Evolutionary conservation across 176 grass and related monocot genomes (phyloP), one percentile per base, ranked within the genome.

Genomic region (Lolium multiflorum): DNA sequence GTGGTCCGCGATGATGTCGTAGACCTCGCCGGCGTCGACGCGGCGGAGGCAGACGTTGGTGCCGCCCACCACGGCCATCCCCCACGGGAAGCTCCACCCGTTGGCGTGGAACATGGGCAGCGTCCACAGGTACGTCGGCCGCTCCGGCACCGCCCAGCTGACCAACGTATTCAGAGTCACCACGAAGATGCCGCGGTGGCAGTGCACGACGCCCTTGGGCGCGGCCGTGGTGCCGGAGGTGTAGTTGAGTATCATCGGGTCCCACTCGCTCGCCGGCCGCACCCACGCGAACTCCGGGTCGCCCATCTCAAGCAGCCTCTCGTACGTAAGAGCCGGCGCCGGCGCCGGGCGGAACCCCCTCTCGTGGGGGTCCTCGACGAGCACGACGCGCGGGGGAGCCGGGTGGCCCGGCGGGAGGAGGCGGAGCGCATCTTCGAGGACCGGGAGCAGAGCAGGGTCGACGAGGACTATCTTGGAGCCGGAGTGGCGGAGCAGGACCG

Each of bases 61-160:
- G 61, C 93, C 96, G 47, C 93, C 96, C 3, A 89, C 81, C n/a
- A 20, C 88, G 18, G 96, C 89, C 87, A 98, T 78, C 12, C 96
- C 93, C 96, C 96, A 98, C 0, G 96, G 88, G 68, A 89, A 98
- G 81, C 88, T 92, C 96, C 96, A 98, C 0, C 96, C 96, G 21
- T 98, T 98, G 83, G 81, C 91, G 88, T 98, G 96, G 80, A 95
- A 98, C 93, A 98, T 92, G 50, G 91, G 93, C 51, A 98, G 86
- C 46, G 93, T 98, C 96, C 96, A 98, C 47, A 98, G 81, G 73
- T 91, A 98, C 55, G 82, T 89, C 39, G 96, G 96, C 38, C 56
- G 82, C 79, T 4, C 55, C 47, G 90, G 91, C 28, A 95, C 50
- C 8, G 83, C 31, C 96, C 91, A 98, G 10, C 84, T 58, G 5